Evolutionary conservation across 2,329 filamentous ascomycete species (phyloP), one percentile per base, ranked within the genome.

Genomic region (Epichloe uncinata): DNA sequence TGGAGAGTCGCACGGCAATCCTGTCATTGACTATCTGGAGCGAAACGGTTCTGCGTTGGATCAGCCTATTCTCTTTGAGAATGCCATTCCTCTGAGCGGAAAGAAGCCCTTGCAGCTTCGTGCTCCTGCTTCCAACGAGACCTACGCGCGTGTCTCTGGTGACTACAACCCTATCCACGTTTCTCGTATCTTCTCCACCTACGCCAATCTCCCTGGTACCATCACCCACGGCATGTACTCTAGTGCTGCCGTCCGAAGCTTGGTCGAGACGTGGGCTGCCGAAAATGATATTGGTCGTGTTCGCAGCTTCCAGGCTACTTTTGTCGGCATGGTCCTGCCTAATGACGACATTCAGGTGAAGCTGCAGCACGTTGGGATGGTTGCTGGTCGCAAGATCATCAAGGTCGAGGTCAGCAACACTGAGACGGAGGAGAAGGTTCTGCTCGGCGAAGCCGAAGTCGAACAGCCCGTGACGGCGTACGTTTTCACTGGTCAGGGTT

Each of bases 181-280:
- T 42, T 96, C 93, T 12, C 85, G 93, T 50, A 88, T 96, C 50
- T 98, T 98, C 71, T 87, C 93, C 34, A 88, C 82, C 70, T 98
- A 97, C 61, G 94, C 93, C 64, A 93, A 90, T 66, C 77, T 98
- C 15, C 90, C 90, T 1, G 94, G 93, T 46, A 98, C 93, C 42
- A 98, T 98, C 63, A 98, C 93, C 1, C 93, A 98, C 65, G 93
- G 93, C 65, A 98, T 98, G 93, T 98, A 97, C 76, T 94, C 91
- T 2, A 97, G 91, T 68, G 93, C 93, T 57, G 87, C 93, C 38
- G 93, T 98, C 30, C 85, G 94, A 61, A 95, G 89, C 64, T 74
- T 98, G 48, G 90, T 98, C 5, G 93, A 98, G 75, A 98, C 89
- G 0, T 98, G 93, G 93, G 93, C 94, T 47, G 93, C 91, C 0